Evolutionary conservation across 805 yeast species (phyloP).

Genomic region (Hanseniaspora valbyensis): DNA sequence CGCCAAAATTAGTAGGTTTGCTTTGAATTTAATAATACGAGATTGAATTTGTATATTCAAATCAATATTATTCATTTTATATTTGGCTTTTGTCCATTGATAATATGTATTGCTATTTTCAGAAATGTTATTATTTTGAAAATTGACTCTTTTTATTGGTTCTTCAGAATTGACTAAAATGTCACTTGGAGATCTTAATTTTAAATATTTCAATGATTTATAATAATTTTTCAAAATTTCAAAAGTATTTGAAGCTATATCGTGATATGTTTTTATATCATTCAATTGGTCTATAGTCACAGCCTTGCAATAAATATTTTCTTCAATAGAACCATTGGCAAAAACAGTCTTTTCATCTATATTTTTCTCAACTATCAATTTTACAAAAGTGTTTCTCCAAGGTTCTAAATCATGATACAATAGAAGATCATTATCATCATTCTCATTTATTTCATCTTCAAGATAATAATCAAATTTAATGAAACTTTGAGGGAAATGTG

Average conservation of each 20-base stretch:
- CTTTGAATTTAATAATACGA: slow-evolving; percentile 63
- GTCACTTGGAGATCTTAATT: slow-evolving; percentile 71
- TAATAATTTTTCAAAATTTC: slow-evolving; percentile 56
- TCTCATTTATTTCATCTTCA: not conserved
- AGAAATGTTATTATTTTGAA: slow-evolving; percentile 32
- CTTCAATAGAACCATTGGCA: no score
- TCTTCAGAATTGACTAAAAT: slow-evolving; percentile 40
- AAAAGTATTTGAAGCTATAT: slow-evolving; percentile 54
- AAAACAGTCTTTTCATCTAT: not conserved
- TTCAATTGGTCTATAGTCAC: slow-evolving; percentile 21
- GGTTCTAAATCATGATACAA: slow-evolving; percentile 80
- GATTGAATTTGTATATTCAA: slow-evolving; percentile 45
- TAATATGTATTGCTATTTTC: slow-evolving; percentile 20
- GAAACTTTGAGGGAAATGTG: slow-evolving; percentile 65
- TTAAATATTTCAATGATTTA: slow-evolving; percentile 63
- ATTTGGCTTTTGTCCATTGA: slow-evolving; percentile 14
- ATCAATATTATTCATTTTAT: slow-evolving; percentile 22
- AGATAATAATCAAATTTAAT: slow-evolving; percentile 1
- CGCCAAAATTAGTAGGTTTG: slow-evolving; percentile 64
- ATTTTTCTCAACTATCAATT: slow-evolving; percentile 36
- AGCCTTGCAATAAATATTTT: slow-evolving; percentile 14
- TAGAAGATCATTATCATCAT: slow-evolving; percentile 39
- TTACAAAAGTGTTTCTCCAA: slow-evolving; percentile 62
- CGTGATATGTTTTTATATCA: slow-evolving; percentile 60
- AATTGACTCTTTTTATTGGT: slow-evolving; percentile 30